phyloP scores from a whole-genome alignment of 2,329 filamentous ascomycete genomes.

The Colletotrichum karsti region DNA sequence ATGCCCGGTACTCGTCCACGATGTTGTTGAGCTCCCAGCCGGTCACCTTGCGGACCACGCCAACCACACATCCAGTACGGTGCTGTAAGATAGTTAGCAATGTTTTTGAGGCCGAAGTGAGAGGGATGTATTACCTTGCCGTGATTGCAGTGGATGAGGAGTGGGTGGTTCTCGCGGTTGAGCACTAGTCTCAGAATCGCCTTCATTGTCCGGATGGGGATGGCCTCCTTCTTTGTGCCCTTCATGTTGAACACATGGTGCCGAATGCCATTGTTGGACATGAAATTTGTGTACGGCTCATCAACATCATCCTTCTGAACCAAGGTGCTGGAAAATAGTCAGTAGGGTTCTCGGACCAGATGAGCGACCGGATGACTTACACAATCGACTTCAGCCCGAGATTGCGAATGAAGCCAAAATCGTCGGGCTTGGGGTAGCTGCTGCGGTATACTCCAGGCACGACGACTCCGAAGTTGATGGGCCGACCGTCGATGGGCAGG shows the following conservation, averaged over 20 bases:
- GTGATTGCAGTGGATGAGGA: conserved; percentile 93
- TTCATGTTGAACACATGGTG: conserved; percentile 82
- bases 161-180: conserved; percentile 77
- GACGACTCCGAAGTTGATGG: conserved; percentile 81
- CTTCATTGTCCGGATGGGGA: conserved; percentile 73
- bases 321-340: conserved; percentile 58
- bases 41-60: conserved; percentile 76
- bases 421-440: conserved; percentile 77
- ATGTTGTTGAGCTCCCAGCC: conserved; percentile 71
- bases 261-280: conserved; percentile 71
- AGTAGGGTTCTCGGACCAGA: conserved; percentile 4
- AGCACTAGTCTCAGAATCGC: conserved; percentile 77
- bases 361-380: conserved; percentile 55
- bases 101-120: too few species aligned
- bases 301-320: conserved; percentile 68
- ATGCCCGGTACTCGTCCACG: conserved; percentile 77
- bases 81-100: conserved; percentile 60
- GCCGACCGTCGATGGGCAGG: conserved; percentile 43
- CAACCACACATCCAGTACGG: conserved; percentile 89
- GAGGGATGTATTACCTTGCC: conserved; percentile 67
- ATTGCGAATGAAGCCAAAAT: conserved; percentile 74
- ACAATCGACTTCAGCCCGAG: conserved; percentile 83
- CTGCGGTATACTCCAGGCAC: conserved; percentile 81
- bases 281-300: conserved; percentile 66
- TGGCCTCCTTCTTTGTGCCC: conserved; percentile 86